phyloP scores from a whole-genome alignment of 2,329 filamentous ascomycete species.

The Paracorniculantispora psalliotae region DNA sequence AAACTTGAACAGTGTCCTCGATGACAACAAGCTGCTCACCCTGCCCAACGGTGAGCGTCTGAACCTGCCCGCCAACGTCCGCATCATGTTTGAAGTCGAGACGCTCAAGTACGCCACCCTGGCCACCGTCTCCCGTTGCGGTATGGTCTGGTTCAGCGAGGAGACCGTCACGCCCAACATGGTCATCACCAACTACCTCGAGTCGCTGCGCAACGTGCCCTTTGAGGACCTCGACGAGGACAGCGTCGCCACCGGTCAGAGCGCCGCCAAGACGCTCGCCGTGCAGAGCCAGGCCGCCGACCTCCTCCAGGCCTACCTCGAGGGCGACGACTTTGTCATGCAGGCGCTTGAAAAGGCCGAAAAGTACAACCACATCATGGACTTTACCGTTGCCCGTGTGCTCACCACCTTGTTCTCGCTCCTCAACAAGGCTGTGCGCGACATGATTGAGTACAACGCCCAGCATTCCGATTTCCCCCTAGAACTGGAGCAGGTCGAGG shows the following conservation, averaged over 20 bases:
- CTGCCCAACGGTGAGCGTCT: slow-evolving; percentile 97
- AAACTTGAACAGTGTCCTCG: slow-evolving; percentile 97
- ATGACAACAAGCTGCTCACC: slow-evolving; percentile 97
- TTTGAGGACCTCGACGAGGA: slow-evolving; percentile 98
- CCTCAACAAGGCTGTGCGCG: slow-evolving; percentile 87
- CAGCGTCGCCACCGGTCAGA: slow-evolving; percentile 68
- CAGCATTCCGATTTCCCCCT: slow-evolving; percentile 93
- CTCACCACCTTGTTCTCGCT: slow-evolving; percentile 92
- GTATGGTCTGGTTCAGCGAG: slow-evolving; percentile 99
- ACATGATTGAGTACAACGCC: slow-evolving; percentile 91
- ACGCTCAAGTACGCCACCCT: slow-evolving; percentile 95
- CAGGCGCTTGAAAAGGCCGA: slow-evolving; percentile 72
- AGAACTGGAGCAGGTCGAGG: slow-evolving; percentile 83
- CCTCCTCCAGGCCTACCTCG: slow-evolving; percentile 70
- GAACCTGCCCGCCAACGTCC: slow-evolving; percentile 87
- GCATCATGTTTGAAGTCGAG: slow-evolving; percentile 99
- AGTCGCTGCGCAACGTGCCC: slow-evolving; percentile 71
- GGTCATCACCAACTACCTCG: slow-evolving; percentile 89
- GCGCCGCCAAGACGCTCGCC: slow-evolving; percentile 70
- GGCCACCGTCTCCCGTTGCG: slow-evolving; percentile 97
- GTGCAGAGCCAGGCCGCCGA: slow-evolving; percentile 77
- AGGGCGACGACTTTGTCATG: slow-evolving; percentile 73
- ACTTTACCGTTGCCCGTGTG: slow-evolving; percentile 86
- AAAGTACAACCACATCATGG: slow-evolving; percentile 93
- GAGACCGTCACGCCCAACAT: slow-evolving; percentile 91